Conservation (phyloP, 2,329 filamentous ascomycete genomes). For the Hysterium pulicare region DNA sequence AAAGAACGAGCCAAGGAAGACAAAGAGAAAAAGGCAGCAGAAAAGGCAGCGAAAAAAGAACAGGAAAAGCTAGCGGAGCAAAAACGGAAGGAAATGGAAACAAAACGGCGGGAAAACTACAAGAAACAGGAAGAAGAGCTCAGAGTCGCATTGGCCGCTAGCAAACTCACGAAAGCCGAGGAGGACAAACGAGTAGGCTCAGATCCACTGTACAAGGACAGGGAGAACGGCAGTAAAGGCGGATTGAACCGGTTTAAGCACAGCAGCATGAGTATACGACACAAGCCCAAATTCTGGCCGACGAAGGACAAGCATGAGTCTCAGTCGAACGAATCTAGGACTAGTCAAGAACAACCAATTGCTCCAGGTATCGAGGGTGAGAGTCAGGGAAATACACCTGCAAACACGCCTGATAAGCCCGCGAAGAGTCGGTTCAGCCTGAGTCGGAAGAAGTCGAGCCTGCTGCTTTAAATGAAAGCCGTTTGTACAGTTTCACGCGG, state of each 20-base stretch:
- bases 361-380: constrained; percentile 16
- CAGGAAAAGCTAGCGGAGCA: constrained; percentile 44
- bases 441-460: constrained; percentile 69
- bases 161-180: constrained; percentile 60
- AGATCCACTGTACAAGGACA: constrained; percentile 16
- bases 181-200: constrained; percentile 20
- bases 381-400: constrained; percentile 21
- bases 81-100: constrained; percentile 48
- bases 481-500: no score
- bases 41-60: constrained; percentile 61
- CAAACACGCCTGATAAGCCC: constrained; percentile 14
- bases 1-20: constrained; percentile 65
- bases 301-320: constrained; percentile 30
- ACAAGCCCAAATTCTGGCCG: constrained; percentile 69
- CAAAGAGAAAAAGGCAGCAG: constrained; percentile 57
- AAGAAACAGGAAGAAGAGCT: constrained; percentile 61
- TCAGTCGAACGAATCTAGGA: constrained; percentile 12
- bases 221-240: constrained; percentile 39
- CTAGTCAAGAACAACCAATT: constrained; percentile 18
- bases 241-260: constrained; percentile 64
- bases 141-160: constrained; percentile 62
- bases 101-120: constrained; percentile 53
- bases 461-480: constrained; percentile 20
- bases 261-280: constrained; percentile 74
- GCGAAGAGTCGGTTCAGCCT: constrained; percentile 64